Percentiles rank a stretch among this genome's conserved stretches.
Evolutionary conservation across 495 filamentous ascomycete species (phyloP).

Genomic region (Corynascus novoguineensis): DNA sequence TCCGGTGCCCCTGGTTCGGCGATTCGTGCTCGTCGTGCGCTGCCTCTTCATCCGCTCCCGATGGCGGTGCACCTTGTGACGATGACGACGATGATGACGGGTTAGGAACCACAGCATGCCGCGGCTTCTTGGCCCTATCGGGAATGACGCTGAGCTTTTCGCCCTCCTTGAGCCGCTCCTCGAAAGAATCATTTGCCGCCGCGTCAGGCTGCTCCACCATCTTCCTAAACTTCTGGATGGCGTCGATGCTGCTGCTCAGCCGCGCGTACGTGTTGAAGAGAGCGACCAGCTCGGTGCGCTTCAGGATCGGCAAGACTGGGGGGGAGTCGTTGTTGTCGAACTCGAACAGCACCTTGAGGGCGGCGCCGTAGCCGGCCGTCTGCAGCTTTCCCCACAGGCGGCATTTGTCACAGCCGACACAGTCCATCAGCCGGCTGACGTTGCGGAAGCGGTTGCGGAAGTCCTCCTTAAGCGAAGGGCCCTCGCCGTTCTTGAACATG

Average conservation of each 20-base stretch:
- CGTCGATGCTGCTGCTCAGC: slow-evolving; percentile 70
- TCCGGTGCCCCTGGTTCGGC: slow-evolving; percentile 26
- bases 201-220: slow-evolving; percentile 58
- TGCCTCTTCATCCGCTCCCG: slow-evolving; percentile 22
- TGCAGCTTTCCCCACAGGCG: slow-evolving; percentile 98
- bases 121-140: slow-evolving; percentile 41
- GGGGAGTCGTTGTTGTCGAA: slow-evolving; percentile 72
- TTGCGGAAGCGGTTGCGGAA: slow-evolving; percentile 97
- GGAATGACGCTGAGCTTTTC: slow-evolving; percentile 29
- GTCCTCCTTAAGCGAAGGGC: slow-evolving; percentile 80
- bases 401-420: slow-evolving; percentile 98
- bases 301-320: slow-evolving; percentile 66
- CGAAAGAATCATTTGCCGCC: slow-evolving; percentile 36
- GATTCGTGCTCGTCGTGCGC: slow-evolving; percentile 37
- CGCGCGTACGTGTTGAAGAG: slow-evolving; percentile 89
- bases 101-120: slow-evolving; percentile 36
- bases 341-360: slow-evolving; percentile 92
- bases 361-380: slow-evolving; percentile 89
- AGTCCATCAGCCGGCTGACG: slow-evolving; percentile 94
- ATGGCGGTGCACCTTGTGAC: slow-evolving; percentile 12
- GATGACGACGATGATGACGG: too few species aligned
- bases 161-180: slow-evolving; percentile 27
- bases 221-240: slow-evolving; percentile 64
- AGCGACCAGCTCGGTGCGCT: slow-evolving; percentile 87
- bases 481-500: slow-evolving; percentile 80